A percentile compares a stretch with the other conserved stretches of the same genome.
Conservation (phyloP, 2,329 filamentous ascomycete species). For the Ophiognomonia clavigignenti-juglandacearum region DNA sequence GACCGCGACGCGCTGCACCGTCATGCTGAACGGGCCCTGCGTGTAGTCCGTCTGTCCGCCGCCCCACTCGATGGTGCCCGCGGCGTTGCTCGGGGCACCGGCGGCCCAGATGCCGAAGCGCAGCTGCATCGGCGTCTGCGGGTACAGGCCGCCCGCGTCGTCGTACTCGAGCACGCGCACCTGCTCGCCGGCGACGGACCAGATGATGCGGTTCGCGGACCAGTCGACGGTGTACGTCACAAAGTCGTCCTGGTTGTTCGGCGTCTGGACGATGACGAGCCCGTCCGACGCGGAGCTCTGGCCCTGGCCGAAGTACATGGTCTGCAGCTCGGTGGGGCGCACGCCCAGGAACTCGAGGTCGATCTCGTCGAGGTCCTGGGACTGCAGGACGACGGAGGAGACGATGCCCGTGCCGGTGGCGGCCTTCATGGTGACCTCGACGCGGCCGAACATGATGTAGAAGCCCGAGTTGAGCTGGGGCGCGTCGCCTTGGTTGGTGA, state of each 20-base stretch:
- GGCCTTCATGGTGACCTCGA: constrained; percentile 79
- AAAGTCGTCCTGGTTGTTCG: constrained; percentile 67
- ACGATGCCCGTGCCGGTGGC: constrained; percentile 90
- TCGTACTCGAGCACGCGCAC: constrained; percentile 69
- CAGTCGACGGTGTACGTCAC: constrained; percentile 91
- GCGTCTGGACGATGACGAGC: constrained; percentile 70
- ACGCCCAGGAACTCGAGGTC: constrained; percentile 95
- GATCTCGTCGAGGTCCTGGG: constrained; percentile 90
- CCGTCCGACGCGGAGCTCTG: constrained; percentile 85
- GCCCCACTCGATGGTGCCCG: constrained; percentile 87
- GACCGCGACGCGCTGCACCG: constrained; percentile 68
- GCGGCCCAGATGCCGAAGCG: constrained; percentile 91
- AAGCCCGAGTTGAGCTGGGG: constrained; percentile 85
- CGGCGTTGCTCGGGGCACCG: constrained; percentile 73
- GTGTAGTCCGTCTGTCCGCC: constrained; percentile 80
- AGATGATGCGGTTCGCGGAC: constrained; percentile 79
- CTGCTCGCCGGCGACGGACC: constrained; percentile 74
- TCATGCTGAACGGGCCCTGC: constrained; percentile 80
- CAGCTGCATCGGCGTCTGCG: constrained; percentile 92
- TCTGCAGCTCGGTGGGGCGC: constrained; percentile 73
- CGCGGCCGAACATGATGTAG: constrained; percentile 98
- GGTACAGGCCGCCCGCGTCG: constrained; percentile 76
- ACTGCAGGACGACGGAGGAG: constrained; percentile 85
- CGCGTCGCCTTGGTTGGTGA: constrained; percentile 72
- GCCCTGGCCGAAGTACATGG: constrained; percentile 96